These are phyloP conservation scores for Mallotus japonicus DNA, from an alignment of 441 rosid species.

Conservation along the genomic window DNA sequence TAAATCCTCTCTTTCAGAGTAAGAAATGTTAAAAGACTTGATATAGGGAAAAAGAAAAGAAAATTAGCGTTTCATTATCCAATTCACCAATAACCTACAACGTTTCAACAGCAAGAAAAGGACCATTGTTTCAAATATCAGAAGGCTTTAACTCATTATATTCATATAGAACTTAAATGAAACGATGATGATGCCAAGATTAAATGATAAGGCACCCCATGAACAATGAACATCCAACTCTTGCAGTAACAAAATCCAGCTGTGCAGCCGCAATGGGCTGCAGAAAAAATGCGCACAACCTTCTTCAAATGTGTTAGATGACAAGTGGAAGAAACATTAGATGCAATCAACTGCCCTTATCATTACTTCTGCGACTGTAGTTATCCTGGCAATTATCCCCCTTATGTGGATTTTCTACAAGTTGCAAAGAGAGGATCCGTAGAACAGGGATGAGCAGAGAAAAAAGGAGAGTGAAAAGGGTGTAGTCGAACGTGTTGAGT, in stretches of 20 bases:
- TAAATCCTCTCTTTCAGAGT: neutral
- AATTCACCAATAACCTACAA: conserved; percentile 45
- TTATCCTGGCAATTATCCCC: conserved; percentile 58
- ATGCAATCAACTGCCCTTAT: conserved; percentile 70
- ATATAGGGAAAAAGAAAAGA: neutral
- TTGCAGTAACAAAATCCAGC: conserved; percentile 25
- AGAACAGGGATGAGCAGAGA: conserved; percentile 22
- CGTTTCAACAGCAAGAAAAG: conserved; percentile 42
- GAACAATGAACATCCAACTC: conserved; percentile 29
- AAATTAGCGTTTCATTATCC: conserved; percentile 45
- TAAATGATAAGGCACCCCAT: conserved; percentile 11
- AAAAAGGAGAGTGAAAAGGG: conserved; percentile 21
- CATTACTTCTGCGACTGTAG: conserved; percentile 77
- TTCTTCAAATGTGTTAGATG: conserved; percentile 78
- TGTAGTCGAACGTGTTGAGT: conserved; percentile 53
- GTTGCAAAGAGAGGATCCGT: conserved; percentile 18
- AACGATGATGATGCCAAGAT: conserved; percentile 21
- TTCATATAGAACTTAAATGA: conserved; percentile 12
- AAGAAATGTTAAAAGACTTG: neutral
- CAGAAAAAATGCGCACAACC: conserved; percentile 38
- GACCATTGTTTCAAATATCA: conserved; percentile 13
- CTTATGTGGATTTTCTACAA: conserved; percentile 35
- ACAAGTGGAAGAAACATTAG: conserved; percentile 80
- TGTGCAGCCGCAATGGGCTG: conserved; percentile 36
- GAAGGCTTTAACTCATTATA: neutral